Conservation (phyloP, 345 rosid species). For the Physaria fendleri region DNA sequence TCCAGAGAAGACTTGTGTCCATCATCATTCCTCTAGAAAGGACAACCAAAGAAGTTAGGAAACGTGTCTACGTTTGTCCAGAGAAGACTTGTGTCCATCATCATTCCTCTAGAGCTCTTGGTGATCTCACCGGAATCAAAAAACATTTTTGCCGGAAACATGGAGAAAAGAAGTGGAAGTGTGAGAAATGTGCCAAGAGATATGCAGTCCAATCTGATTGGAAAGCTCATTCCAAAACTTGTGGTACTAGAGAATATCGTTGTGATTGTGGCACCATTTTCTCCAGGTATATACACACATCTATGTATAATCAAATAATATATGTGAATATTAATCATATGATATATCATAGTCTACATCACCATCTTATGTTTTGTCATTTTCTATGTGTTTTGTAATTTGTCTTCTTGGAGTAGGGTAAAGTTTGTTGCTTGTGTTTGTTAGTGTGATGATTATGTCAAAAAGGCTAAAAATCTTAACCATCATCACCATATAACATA, state of each 20-base stretch:
- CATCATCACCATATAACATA: background rate
- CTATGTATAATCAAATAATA: too few relatives aligned
- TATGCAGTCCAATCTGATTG: slow-evolving; percentile 96
- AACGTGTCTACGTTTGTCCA: too few relatives aligned
- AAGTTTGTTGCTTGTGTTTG: slow-evolving; percentile 10
- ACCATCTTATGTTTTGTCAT: too few relatives aligned
- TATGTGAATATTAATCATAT: too few relatives aligned
- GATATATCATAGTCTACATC: too few relatives aligned
- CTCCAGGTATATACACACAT: too few relatives aligned
- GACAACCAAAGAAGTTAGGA: too few relatives aligned
- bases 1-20: slow-evolving; percentile 86
- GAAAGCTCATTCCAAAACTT: slow-evolving; percentile 96
- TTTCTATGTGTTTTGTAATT: too few relatives aligned
- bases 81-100: too few relatives aligned
- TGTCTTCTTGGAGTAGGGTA: slow-evolving; percentile 21
- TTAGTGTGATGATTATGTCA: background rate
- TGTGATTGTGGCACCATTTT: slow-evolving; percentile 94
- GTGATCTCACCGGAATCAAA: slow-evolving; percentile 95
- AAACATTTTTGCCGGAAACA: slow-evolving; percentile 96
- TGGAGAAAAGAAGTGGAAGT: slow-evolving; percentile 98
- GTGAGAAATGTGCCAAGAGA: slow-evolving; percentile 87
- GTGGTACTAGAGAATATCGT: slow-evolving; percentile 94
- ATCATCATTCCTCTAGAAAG: too few relatives aligned
- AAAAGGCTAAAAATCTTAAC: slow-evolving; percentile 4
- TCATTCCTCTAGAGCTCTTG: slow-evolving; percentile 89